Evolutionary conservation across 352 stramenopile genomes (phyloP), one percentile per base, ranked within the genome.

Genomic region (Saprolegnia diclina): DNA sequence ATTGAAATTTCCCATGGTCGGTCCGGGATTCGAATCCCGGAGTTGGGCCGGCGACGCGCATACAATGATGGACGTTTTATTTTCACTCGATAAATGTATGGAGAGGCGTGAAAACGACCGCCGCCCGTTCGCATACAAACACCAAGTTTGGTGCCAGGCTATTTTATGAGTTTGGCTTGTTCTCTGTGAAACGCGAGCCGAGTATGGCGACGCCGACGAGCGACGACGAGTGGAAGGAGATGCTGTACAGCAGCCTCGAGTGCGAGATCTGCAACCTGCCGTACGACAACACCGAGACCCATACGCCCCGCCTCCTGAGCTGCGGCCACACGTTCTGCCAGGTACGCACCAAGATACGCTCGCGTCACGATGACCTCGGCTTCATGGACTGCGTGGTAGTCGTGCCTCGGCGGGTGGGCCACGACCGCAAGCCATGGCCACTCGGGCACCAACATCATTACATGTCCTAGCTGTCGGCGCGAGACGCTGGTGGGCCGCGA

Each of bases 291-390:
- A 74, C 80, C 48, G 76, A 84, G 63, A 77, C 78, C 52, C 85
- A 91, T 66, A 77, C 89, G 44, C 85, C 85, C 29, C 81, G 85
- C 4, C 73, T 94, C 64, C 78, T 94, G 37, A 73, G 68, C 18
- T 94, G 85, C 72, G 85, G 85, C 32, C 85, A 94, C 67, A 94
- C 85, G 11, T 91, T 92, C 67, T 94, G 85, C 71, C 82, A 94
- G 80, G 83, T 88, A 74, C 48, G 13, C 29, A 22, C 7, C 11
- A 32, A 48, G 10, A 19, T 44, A 14, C 13, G 11, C 11, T 42
- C 21, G 46, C 19, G 85, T 46, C 73, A 89, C 26, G 78, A 90
- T 14, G 29, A 35, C 42, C 18, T 48, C 18, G 42, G 18, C 42
- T 48, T 14, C 1, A 48, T n/a, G 11, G 1, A n/a, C 42, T n/a